Evolutionary conservation across 2,329 filamentous ascomycete genomes (phyloP).

Genomic region (Cordyceps sp.): DNA sequence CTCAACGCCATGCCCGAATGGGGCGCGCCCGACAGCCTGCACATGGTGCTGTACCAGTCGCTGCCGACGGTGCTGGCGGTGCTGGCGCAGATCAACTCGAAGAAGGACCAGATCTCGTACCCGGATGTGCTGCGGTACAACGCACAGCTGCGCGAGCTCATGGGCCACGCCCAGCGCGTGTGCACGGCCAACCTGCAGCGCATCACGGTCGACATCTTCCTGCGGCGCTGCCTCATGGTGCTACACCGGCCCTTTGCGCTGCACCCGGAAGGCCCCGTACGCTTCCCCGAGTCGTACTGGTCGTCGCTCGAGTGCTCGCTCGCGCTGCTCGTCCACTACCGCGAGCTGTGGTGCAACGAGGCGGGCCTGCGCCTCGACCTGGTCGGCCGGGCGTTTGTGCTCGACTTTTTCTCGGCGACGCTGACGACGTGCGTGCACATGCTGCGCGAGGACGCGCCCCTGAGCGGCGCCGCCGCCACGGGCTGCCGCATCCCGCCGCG

Average conservation of each 20-base stretch:
- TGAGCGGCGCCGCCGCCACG: slow-evolving; percentile 10
- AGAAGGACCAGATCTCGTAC: slow-evolving; percentile 14
- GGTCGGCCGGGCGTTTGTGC: slow-evolving; percentile 15
- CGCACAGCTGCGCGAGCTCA: slow-evolving; percentile 14
- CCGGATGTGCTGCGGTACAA: slow-evolving; percentile 16
- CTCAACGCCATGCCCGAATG: slow-evolving; percentile 10
- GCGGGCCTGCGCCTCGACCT: slow-evolving; percentile 11
- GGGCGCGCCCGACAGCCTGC: slow-evolving; percentile 12
- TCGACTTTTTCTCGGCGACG: slow-evolving; percentile 19
- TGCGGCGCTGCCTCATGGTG: slow-evolving; percentile 18
- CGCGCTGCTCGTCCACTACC: slow-evolving; percentile 17
- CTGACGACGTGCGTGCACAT: slow-evolving; percentile 17
- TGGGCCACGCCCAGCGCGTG: slow-evolving; percentile 12
- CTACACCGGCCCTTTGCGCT: slow-evolving; percentile 18
- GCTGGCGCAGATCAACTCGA: slow-evolving; percentile 15
- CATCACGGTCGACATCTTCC: slow-evolving; percentile 17
- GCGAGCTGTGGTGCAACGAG: slow-evolving; percentile 16
- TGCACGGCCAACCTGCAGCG: slow-evolving; percentile 14
- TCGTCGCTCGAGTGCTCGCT: slow-evolving; percentile 19
- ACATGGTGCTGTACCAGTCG: slow-evolving; percentile 14
- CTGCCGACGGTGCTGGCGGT: slow-evolving; percentile 15
- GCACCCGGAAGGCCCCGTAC: slow-evolving; percentile 13
- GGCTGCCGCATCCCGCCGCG: slow-evolving; percentile 15
- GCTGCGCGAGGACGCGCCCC: slow-evolving; percentile 16
- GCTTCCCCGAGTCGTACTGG: slow-evolving; percentile 19